Evolutionary conservation across 2,329 filamentous ascomycete species (phyloP).

Genomic region (Massarina eburnea): DNA sequence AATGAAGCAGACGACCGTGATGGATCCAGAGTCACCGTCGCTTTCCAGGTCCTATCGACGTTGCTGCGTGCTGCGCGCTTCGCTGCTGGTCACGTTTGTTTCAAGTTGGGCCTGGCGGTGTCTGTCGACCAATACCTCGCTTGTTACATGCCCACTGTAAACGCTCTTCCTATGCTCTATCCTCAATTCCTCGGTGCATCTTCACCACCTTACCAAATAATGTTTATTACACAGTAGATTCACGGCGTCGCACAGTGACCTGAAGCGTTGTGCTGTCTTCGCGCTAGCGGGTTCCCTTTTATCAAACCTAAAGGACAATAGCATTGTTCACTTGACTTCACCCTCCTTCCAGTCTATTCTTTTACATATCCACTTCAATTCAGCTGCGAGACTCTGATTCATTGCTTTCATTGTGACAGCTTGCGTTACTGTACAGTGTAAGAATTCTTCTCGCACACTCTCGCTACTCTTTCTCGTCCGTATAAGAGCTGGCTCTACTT

Average conservation of each 20-base stretch:
- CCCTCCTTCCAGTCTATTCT: conserved; percentile 12
- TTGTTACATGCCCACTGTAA: conserved; percentile 6
- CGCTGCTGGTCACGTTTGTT: conserved; percentile 5
- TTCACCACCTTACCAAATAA: not conserved
- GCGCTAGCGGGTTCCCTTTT: conserved; percentile 5
- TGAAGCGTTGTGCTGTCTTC: conserved; percentile 3
- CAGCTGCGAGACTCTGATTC: conserved; percentile 13
- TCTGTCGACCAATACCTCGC: conserved; percentile 3
- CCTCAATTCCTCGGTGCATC: not conserved
- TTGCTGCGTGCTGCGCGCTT: conserved; percentile 5
- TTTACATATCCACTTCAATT: conserved; percentile 4
- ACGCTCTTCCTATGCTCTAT: conserved; percentile 6
- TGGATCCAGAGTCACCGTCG: too few relatives aligned
- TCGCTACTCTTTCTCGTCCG: not conserved
- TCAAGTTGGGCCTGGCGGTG: conserved; percentile 4
- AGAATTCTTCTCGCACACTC: not conserved
- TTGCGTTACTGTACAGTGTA: too few relatives aligned
- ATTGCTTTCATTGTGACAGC: conserved; percentile 13
- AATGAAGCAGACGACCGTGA: too few relatives aligned
- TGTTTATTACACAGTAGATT: not conserved
- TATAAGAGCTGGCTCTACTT: too few relatives aligned
- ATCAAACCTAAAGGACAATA: conserved; percentile 6
- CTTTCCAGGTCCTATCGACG: not conserved
- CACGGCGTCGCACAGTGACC: not conserved
- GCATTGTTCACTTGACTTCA: conserved; percentile 12